phyloP scores from a whole-genome alignment of 2,329 filamentous ascomycete genomes.

The Penicillium sp. region DNA sequence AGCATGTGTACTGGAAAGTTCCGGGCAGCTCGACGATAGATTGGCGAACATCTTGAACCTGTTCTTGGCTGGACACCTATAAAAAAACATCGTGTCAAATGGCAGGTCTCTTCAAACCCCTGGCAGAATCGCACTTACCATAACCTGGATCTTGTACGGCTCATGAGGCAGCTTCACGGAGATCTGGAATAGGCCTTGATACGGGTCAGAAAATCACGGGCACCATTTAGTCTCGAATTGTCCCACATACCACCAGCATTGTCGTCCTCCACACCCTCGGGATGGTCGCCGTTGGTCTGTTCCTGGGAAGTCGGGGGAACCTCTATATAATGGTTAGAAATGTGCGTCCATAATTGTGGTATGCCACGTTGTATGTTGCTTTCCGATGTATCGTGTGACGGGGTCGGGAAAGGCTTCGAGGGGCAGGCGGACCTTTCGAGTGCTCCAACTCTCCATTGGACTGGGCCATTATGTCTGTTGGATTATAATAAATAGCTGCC shows the following conservation, averaged over 20 bases:
- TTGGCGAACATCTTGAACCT: conserved; percentile 95
- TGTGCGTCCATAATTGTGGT: neutral
- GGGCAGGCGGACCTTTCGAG: conserved; percentile 41
- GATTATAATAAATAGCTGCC: conserved; percentile 19
- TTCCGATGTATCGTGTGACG: conserved; percentile 15
- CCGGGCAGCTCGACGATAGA: conserved; percentile 91
- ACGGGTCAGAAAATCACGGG: conserved; percentile 17
- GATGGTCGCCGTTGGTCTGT: conserved; percentile 39
- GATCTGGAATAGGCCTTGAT: conserved; percentile 66
- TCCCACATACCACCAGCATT: conserved; percentile 39
- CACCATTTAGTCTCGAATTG: neutral
- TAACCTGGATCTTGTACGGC: conserved; percentile 79
- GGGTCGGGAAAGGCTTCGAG: conserved; percentile 4
- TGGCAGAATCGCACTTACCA: conserved; percentile 62
- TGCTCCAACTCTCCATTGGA: conserved; percentile 44
- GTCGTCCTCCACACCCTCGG: conserved; percentile 41
- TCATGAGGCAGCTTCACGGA: conserved; percentile 81
- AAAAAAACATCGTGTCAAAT: conserved; percentile 29
- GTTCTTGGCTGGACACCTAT: conserved; percentile 88
- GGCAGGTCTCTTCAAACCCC: neutral
- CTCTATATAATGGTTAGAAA: conserved; percentile 31
- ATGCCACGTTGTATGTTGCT: conserved; percentile 11
- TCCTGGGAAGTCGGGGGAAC: conserved; percentile 34
- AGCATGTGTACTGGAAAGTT: conserved; percentile 97
- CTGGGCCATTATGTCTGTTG: conserved; percentile 41